Base-by-base conservation (phyloP, 768 basidiomycete genomes). In the Pisolithus albus region DNA sequence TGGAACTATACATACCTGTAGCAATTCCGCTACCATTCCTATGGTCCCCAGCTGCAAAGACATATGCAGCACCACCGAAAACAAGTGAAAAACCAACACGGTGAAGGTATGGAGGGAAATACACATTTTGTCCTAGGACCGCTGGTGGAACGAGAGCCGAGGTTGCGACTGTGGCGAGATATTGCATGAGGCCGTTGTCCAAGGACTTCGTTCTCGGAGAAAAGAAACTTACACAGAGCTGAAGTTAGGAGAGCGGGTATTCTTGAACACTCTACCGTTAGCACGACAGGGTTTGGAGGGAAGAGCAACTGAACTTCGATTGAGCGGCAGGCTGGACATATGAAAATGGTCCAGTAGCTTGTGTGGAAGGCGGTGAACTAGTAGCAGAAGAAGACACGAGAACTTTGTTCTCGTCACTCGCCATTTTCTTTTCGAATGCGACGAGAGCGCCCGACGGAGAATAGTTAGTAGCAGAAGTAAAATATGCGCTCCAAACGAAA, bases 1-100 rank as follows among this genome's bases (percentile, higher is more conserved):
- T 18, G 28, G 10, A 3, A 11, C 9, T 28, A 7, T 7, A 32
- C 59, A 30, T 21, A 59, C 65, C 65, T 16, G 65, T 77, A 18
- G 70, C 56, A 19, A 76, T 72, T 0, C 76, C 77, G 47, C 71
- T 68, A 1, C 77, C 77, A 49, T 78, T 77, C 26, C 69, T 60
- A 28, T 53, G 53, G 39, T 77, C 75, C 2, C 74, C 75, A 6
- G 63, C 23, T 5, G 62, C 50, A 36, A 77, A 53, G 1, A 75
- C 69, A 57, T 75, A 76, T 1, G 74, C 74, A 1, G 75, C 70
- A 1, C 76, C 75, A 0, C 67, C 70, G 42, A 78, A 75, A 15
- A 72, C 65, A 7, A 72, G 55, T 10, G 71, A 66, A 53, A 78
- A 78, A 2, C 74, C 75, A 3, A 74, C 59, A 2, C 75, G 69